Percentiles rank a stretch among this genome's conserved stretches.
Evolutionary conservation across 805 yeast genomes (phyloP).

Genomic region (Wickerhamiella spandovensis): DNA sequence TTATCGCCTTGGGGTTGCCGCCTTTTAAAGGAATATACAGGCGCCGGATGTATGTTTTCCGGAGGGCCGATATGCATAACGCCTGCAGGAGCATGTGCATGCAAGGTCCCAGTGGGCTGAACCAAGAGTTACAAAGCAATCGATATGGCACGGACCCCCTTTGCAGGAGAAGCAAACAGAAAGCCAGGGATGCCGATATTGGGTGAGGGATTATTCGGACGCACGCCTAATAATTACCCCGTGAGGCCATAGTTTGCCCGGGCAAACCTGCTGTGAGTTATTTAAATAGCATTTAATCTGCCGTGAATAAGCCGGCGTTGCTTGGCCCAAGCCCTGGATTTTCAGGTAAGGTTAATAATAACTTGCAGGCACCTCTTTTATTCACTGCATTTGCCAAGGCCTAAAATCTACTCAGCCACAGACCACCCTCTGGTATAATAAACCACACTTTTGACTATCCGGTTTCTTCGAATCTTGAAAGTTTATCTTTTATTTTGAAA

Average conservation of each 20-base stretch:
- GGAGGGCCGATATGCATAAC: neutral
- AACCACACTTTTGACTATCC: too few relatives aligned
- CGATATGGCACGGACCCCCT: neutral
- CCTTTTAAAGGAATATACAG: too few relatives aligned
- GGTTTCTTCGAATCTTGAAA: neutral
- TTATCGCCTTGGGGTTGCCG: too few relatives aligned
- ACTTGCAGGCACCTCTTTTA: neutral
- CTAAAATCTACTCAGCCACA: neutral
- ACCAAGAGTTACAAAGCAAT: neutral
- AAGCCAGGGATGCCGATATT: too few relatives aligned
- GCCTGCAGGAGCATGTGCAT: neutral
- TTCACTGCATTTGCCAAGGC: neutral
- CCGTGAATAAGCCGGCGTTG: neutral
- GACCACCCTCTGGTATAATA: neutral
- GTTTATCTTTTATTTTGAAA: neutral
- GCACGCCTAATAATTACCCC: neutral
- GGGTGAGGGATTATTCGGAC: neutral
- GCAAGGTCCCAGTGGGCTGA: neutral
- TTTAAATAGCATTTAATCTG: neutral
- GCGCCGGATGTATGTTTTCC: too few relatives aligned
- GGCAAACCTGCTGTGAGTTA: neutral
- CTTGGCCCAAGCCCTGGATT: neutral
- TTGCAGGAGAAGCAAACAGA: neutral
- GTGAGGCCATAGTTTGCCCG: neutral
- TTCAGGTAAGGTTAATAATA: neutral